phyloP scores from a whole-genome alignment of 805 yeast species.

The Tetrapisispora phaffii region DNA sequence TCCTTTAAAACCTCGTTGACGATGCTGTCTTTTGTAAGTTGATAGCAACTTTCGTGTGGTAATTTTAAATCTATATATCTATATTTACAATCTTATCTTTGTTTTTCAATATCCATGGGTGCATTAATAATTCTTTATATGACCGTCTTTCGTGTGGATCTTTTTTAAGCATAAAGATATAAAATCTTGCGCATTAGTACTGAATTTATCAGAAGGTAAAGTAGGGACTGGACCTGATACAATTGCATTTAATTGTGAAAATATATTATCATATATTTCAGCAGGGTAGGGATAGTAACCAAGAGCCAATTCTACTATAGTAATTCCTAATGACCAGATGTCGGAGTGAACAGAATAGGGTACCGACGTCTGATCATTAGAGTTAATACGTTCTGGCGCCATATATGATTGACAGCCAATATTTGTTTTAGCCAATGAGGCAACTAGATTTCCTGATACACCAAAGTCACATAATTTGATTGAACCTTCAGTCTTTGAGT shows the following conservation, averaged over 20 bases:
- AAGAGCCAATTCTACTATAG: slow-evolving; percentile 76
- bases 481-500: slow-evolving; percentile 62
- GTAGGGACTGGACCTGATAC: slow-evolving; percentile 90
- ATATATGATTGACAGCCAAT: slow-evolving; percentile 96
- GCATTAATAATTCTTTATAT: slow-evolving; percentile 62
- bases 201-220: slow-evolving; percentile 51
- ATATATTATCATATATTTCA: slow-evolving; percentile 80
- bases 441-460: slow-evolving; percentile 91
- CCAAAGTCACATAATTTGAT: slow-evolving; percentile 94
- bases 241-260: slow-evolving; percentile 87
- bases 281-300: slow-evolving; percentile 94
- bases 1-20: too few relatives aligned
- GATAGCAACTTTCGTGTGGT: too few relatives aligned
- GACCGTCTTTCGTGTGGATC: slow-evolving; percentile 73
- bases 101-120: slow-evolving; percentile 70
- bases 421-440: slow-evolving; percentile 88
- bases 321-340: slow-evolving; percentile 88
- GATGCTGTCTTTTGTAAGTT: too few relatives aligned
- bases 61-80: too few relatives aligned
- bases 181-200: slow-evolving; percentile 72
- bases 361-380: slow-evolving; percentile 58
- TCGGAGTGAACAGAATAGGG: slow-evolving; percentile 91
- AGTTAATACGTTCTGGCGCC: slow-evolving; percentile 94
- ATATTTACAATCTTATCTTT: slow-evolving; percentile 33
- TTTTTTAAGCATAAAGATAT: slow-evolving; percentile 68